Conservation (phyloP, 495 filamentous ascomycete species). For the Lentithecium fluviatile region DNA sequence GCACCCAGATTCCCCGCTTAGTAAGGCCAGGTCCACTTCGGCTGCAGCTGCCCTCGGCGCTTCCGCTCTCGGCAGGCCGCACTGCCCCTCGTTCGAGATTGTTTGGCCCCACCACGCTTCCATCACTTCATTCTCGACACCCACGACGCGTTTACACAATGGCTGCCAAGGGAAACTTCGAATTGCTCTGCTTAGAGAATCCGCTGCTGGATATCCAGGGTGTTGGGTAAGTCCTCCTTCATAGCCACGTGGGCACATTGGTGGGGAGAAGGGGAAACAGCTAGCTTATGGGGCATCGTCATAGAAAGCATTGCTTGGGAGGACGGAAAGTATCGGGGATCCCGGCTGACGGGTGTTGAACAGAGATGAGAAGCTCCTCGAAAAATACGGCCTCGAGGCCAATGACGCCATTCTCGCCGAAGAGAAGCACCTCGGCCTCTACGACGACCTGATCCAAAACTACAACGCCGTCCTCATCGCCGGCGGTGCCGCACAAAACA, state of each 20-base stretch:
- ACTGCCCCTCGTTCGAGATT: neutral
- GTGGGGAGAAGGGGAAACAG: no score
- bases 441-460: conserved; percentile 86
- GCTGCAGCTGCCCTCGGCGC: neutral
- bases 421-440: conserved; percentile 81
- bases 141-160: conserved; percentile 46
- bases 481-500: conserved; percentile 97
- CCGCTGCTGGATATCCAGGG: conserved; percentile 96
- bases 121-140: neutral
- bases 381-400: conserved; percentile 88
- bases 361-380: conserved; percentile 72
- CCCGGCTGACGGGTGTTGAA: neutral
- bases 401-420: conserved; percentile 98
- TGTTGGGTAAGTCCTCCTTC: conserved; percentile 54
- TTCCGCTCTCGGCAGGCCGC: neutral
- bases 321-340: neutral
- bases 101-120: neutral
- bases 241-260: conserved; percentile 2
- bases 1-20: no score
- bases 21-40: neutral
- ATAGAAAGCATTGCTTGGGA: neutral
- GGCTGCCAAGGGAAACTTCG: conserved; percentile 71
- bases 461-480: conserved; percentile 90
- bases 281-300: no score
- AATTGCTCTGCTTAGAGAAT: conserved; percentile 90